These are phyloP conservation scores for Verticillium nonalfalfae DNA, from an alignment of 2,329 filamentous ascomycete genomes.

Conservation along the genomic window DNA sequence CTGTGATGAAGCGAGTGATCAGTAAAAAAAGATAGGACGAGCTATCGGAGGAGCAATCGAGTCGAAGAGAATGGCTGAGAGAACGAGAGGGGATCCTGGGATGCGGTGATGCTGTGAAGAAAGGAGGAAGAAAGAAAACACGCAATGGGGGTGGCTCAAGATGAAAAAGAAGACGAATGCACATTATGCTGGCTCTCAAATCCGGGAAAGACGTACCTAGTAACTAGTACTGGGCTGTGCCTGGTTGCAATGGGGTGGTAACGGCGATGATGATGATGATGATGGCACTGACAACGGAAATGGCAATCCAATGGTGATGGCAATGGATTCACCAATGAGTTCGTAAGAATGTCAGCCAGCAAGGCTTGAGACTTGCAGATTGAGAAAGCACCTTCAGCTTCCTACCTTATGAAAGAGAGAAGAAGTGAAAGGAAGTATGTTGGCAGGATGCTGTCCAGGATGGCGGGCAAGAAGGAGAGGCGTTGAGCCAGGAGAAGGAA, in stretches of 20 bases:
- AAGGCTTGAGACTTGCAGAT: neutral
- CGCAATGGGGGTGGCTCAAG: neutral
- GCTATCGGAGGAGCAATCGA: conserved; percentile 46
- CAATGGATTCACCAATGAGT: neutral
- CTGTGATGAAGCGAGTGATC: conserved; percentile 47
- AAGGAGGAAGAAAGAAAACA: conserved; percentile 1
- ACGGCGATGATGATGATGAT: too few species aligned
- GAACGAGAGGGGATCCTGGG: conserved; percentile 13
- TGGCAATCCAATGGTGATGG: neutral
- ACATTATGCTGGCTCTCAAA: neutral
- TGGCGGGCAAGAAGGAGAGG: neutral
- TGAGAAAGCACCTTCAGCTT: neutral
- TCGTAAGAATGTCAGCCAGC: neutral
- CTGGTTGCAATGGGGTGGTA: neutral
- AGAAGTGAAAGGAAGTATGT: neutral
- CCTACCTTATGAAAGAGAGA: neutral
- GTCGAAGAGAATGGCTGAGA: conserved; percentile 33
- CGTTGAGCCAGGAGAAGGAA: neutral
- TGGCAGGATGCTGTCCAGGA: neutral
- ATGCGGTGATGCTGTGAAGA: conserved; percentile 37
- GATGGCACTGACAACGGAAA: too few species aligned
- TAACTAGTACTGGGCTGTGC: neutral
- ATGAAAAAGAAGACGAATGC: neutral
- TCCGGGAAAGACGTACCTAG: neutral
- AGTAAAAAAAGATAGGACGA: conserved; percentile 53